A percentile compares a stretch with the other conserved stretches of the same genome.
Evolutionary conservation across 441 rosid species (phyloP).

Genomic region (Eugenia klotzschiana): DNA sequence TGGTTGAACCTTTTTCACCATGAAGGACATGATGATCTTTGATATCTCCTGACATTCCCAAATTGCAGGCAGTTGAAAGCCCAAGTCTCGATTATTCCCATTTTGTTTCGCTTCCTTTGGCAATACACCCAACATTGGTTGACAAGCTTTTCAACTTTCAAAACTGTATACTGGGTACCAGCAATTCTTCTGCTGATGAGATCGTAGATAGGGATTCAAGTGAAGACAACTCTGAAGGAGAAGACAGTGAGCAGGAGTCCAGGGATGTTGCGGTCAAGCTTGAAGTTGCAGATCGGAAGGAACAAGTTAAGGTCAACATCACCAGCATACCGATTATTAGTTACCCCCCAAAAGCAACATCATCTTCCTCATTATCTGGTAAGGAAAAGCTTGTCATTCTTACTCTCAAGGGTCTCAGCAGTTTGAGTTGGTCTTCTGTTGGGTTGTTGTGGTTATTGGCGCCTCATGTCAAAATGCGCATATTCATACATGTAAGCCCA

Average conservation of each 20-base stretch:
- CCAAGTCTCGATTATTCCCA: conserved; percentile 69
- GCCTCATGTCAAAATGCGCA: background rate
- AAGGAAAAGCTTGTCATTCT: background rate
- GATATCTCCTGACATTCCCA: background rate
- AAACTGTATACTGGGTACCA: conserved; percentile 40
- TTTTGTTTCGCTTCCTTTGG: conserved; percentile 83
- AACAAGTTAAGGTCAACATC: conserved; percentile 31
- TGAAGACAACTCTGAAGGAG: conserved; percentile 12
- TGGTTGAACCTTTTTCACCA: background rate
- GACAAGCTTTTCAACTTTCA: conserved; percentile 64
- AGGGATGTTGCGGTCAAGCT: conserved; percentile 24
- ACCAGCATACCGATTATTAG: conserved; percentile 45
- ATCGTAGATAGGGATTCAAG: conserved; percentile 18
- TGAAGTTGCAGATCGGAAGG: conserved; percentile 32
- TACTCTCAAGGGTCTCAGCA: background rate
- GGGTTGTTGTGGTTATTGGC: background rate
- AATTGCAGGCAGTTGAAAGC: conserved; percentile 50
- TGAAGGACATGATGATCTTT: background rate
- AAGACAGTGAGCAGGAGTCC: conserved; percentile 2
- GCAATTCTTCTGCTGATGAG: conserved; percentile 10
- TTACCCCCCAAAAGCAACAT: conserved; percentile 36
- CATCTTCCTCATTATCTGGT: conserved; percentile 37
- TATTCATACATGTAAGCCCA: background rate
- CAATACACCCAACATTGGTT: conserved; percentile 62
- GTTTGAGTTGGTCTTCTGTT: background rate